Percentiles rank a stretch among this genome's conserved stretches.
Evolutionary conservation across 1,284 basidiomycete species (phyloP).

Genomic region (Vanrija humicola): DNA sequence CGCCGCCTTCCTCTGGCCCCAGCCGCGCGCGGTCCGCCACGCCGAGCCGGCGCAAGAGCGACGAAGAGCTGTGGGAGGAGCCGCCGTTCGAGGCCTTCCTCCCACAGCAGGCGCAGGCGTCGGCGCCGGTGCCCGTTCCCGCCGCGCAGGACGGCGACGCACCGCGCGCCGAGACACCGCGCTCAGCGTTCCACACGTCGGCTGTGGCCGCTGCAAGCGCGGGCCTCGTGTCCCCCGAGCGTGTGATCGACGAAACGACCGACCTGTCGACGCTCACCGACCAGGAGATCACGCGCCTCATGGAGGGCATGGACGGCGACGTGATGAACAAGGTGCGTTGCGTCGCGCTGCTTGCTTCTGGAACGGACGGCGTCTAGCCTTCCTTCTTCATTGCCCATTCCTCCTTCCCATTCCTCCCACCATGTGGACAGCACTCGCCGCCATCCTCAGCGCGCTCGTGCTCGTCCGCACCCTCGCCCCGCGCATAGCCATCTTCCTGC

Average conservation of each 20-base stretch:
- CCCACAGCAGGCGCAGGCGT: too few relatives aligned
- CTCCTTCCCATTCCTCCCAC: too few relatives aligned
- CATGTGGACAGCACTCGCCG: too few relatives aligned
- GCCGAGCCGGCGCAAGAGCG: neutral
- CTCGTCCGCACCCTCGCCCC: neutral
- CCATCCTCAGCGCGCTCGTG: too few relatives aligned
- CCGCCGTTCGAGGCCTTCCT: too few relatives aligned
- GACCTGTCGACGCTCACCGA: conserved; percentile 46
- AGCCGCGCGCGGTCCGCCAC: neutral
- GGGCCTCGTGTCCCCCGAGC: conserved; percentile 8
- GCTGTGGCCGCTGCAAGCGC: conserved; percentile 11
- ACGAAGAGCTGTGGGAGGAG: too few relatives aligned
- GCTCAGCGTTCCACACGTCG: conserved; percentile 8
- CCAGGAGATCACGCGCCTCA: conserved; percentile 47
- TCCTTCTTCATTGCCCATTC: too few relatives aligned
- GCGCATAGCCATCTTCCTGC: neutral
- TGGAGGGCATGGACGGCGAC: conserved; percentile 41
- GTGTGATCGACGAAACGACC: conserved; percentile 48
- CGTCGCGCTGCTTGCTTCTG: too few relatives aligned
- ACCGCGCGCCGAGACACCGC: neutral
- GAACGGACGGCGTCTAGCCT: neutral
- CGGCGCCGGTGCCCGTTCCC: too few relatives aligned
- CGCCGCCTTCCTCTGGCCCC: too few relatives aligned
- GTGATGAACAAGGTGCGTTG: conserved; percentile 30
- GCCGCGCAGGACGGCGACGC: neutral